Conservation (phyloP, 192 early-diverging fungal genomes). For the Radiomyces spectabilis region DNA sequence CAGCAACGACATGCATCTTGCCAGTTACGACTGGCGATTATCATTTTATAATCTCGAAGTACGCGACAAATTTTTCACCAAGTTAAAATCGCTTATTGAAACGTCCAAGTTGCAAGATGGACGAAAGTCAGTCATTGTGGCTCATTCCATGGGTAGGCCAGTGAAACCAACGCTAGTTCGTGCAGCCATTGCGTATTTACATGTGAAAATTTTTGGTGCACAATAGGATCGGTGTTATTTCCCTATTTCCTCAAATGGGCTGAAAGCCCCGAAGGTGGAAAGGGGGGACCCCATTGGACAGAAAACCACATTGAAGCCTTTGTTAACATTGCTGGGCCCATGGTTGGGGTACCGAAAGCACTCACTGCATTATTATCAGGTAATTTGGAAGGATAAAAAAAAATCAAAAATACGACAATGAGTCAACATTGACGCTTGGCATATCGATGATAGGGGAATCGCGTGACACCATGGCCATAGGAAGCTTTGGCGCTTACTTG, state of each 20-base stretch:
- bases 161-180: too few species aligned
- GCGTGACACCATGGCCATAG: constrained; percentile 76
- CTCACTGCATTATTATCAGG: constrained; percentile 63
- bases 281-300: constrained; percentile 66
- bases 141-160: constrained; percentile 61
- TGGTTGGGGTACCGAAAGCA: constrained; percentile 83
- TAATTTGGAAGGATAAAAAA: background rate
- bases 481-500: constrained; percentile 65
- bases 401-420: too few species aligned
- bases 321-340: constrained; percentile 81
- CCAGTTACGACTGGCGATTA: constrained; percentile 87
- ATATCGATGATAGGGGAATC: constrained; percentile 77
- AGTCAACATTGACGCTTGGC: too few species aligned
- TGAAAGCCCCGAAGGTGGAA: constrained; percentile 55
- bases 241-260: constrained; percentile 89
- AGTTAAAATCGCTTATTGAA: constrained; percentile 69
- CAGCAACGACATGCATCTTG: constrained; percentile 79
- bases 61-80: constrained; percentile 77
- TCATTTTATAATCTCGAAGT: constrained; percentile 69
- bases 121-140: constrained; percentile 45
- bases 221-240: constrained; percentile 58
- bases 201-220: too few species aligned
- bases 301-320: constrained; percentile 71
- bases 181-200: too few species aligned
- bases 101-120: constrained; percentile 34